Conservation (phyloP, 2,329 filamentous ascomycete species). For the Talaromyces sp. region DNA sequence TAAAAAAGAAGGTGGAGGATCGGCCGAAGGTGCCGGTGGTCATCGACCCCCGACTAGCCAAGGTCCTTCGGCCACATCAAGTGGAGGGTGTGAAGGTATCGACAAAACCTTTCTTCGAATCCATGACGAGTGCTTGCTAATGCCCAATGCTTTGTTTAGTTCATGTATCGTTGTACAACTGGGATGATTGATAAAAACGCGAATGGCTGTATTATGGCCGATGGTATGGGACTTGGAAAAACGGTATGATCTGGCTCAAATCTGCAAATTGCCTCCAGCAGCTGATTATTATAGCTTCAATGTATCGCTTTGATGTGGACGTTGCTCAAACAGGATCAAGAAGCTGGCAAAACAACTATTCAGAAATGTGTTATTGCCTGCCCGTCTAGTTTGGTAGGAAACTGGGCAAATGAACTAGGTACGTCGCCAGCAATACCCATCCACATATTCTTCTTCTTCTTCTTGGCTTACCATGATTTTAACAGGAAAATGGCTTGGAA, state of each 20-base stretch:
- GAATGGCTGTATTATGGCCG: conserved; percentile 98
- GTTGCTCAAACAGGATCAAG: conserved; percentile 88
- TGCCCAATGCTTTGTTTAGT: conserved; percentile 46
- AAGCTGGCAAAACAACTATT: conserved; percentile 90
- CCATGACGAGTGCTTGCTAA: conserved; percentile 14
- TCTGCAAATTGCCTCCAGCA: not conserved
- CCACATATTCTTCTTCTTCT: not conserved
- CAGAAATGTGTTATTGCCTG: conserved; percentile 97
- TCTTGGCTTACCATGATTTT: conserved; percentile 20
- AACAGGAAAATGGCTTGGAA: conserved; percentile 85
- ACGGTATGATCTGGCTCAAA: conserved; percentile 54
- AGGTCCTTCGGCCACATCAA: conserved; percentile 93
- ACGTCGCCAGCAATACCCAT: conserved; percentile 13
- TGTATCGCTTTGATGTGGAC: conserved; percentile 98
- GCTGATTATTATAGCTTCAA: conserved; percentile 62
- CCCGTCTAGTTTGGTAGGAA: conserved; percentile 91
- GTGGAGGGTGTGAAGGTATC: conserved; percentile 85
- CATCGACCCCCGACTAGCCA: conserved; percentile 85
- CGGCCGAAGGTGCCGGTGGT: conserved; percentile 93
- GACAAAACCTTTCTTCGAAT: not conserved
- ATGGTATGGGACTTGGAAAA: conserved; percentile 98
- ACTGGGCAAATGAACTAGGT: conserved; percentile 92
- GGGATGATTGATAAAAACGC: conserved; percentile 94
- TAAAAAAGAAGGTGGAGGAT: conserved; percentile 86
- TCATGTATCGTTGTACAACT: conserved; percentile 91